A percentile compares a stretch with the other conserved stretches of the same genome.
These are phyloP conservation scores for Lasiosphaeria hispida DNA, from an alignment of 495 filamentous ascomycete species.

Conservation along the genomic window DNA sequence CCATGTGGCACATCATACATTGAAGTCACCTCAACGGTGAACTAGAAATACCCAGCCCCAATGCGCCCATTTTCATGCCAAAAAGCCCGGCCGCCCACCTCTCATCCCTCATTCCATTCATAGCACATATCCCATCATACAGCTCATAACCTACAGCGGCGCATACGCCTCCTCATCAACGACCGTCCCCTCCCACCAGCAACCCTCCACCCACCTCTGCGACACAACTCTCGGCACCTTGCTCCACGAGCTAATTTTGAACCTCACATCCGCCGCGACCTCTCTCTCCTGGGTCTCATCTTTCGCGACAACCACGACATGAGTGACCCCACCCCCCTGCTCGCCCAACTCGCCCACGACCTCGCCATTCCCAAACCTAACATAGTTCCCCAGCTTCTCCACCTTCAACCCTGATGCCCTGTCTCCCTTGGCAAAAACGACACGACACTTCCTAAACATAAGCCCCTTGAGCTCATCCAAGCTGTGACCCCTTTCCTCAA, in stretches of 20 bases:
- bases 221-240: slow-evolving; percentile 70
- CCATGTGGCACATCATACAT: no score
- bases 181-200: slow-evolving; percentile 74
- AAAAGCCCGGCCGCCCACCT: no score
- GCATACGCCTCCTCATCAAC: slow-evolving; percentile 74
- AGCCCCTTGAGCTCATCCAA: slow-evolving; percentile 55
- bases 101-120: no score
- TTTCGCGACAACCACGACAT: slow-evolving; percentile 55
- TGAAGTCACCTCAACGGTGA: no score
- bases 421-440: slow-evolving; percentile 50
- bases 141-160: slow-evolving; percentile 19
- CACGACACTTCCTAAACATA: slow-evolving; percentile 62
- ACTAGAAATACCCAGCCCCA: no score
- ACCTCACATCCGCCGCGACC: slow-evolving; percentile 42
- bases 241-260: slow-evolving; percentile 39
- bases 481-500: slow-evolving; percentile 54
- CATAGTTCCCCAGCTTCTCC: slow-evolving; percentile 41
- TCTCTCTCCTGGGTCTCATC: slow-evolving; percentile 30
- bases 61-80: no score
- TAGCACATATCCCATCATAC: not conserved
- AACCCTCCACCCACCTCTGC: slow-evolving; percentile 70
- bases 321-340: slow-evolving; percentile 50
- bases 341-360: slow-evolving; percentile 48
- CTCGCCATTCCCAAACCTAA: slow-evolving; percentile 64
- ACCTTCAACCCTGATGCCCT: slow-evolving; percentile 19